phyloP scores from a whole-genome alignment of 768 basidiomycete genomes.

The Hypholoma fasciculare region DNA sequence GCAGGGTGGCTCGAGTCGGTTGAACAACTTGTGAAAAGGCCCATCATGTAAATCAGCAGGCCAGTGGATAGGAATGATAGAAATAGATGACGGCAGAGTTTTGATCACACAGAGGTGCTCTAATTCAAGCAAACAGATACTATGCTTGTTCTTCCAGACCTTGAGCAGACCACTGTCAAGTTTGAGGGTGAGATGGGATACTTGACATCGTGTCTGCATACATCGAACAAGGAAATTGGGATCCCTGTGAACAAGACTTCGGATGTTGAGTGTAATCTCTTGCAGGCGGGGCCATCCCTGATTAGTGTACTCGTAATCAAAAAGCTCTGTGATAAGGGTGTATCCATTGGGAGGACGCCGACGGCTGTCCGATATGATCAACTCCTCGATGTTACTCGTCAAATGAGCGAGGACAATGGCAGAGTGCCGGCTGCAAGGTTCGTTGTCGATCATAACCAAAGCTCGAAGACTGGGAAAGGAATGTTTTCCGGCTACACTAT shows the following conservation, averaged over 20 bases:
- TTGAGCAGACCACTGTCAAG: background rate
- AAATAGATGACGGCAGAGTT: background rate
- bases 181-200: background rate
- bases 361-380: conserved; percentile 3
- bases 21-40: background rate
- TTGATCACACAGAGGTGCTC: background rate
- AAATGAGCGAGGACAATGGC: background rate
- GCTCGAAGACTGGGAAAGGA: conserved; percentile 9
- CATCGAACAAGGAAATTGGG: background rate
- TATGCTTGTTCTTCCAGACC: background rate
- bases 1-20: background rate
- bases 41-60: background rate
- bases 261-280: conserved; percentile 8
- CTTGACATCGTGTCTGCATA: background rate
- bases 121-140: background rate
- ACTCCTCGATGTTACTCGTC: conserved; percentile 5
- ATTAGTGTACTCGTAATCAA: background rate
- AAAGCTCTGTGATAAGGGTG: background rate
- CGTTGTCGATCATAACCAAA: conserved; percentile 7
- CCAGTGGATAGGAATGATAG: background rate
- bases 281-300: conserved; percentile 7
- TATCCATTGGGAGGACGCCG: background rate
- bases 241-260: background rate
- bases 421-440: background rate
- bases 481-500: background rate